A percentile compares a stretch with the other conserved stretches of the same genome.
phyloP scores from a whole-genome alignment of 164 flowering plant genomes.

The Pachysandra terminalis region DNA sequence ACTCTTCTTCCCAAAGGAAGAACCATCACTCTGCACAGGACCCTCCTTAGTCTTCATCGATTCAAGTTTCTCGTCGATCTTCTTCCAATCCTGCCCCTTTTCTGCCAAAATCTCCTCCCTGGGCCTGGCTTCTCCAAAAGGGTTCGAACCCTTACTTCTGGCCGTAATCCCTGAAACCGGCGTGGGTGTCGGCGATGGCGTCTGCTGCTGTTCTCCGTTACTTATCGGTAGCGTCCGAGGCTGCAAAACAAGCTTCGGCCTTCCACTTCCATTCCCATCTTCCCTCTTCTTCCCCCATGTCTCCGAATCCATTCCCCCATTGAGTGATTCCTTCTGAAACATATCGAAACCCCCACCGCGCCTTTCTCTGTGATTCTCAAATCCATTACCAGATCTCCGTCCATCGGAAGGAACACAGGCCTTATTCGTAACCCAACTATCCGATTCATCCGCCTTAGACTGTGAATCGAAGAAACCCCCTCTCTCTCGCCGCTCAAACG shows the following conservation, averaged over 20 bases:
- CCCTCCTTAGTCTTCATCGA: conserved; percentile 58
- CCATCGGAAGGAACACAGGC: conserved; percentile 25
- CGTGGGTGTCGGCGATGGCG: background rate
- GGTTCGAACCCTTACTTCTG: conserved; percentile 62
- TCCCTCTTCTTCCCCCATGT: conserved; percentile 61
- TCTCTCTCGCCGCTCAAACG: conserved; percentile 46
- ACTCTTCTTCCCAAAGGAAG: conserved; percentile 33
- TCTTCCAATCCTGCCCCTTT: conserved; percentile 92
- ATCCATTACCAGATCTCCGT: conserved; percentile 22
- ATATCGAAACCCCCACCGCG: conserved; percentile 32
- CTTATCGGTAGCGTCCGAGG: conserved; percentile 59
- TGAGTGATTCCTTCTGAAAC: conserved; percentile 20
- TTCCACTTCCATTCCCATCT: conserved; percentile 20
- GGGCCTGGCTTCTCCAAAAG: conserved; percentile 96
- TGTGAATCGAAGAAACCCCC: conserved; percentile 63
- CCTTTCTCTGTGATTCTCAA: conserved; percentile 26
- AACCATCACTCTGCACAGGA: conserved; percentile 19
- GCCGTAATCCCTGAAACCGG: conserved; percentile 12
- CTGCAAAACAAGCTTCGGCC: conserved; percentile 82
- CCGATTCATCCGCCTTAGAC: conserved; percentile 79
- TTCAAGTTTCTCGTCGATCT: conserved; percentile 84
- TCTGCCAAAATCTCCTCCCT: conserved; percentile 93
- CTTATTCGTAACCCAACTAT: conserved; percentile 47
- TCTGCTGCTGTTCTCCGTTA: conserved; percentile 27
- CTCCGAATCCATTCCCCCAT: conserved; percentile 34